Conservation (phyloP, 371 early-diverging fungal genomes). For the Mucor racemosus region DNA sequence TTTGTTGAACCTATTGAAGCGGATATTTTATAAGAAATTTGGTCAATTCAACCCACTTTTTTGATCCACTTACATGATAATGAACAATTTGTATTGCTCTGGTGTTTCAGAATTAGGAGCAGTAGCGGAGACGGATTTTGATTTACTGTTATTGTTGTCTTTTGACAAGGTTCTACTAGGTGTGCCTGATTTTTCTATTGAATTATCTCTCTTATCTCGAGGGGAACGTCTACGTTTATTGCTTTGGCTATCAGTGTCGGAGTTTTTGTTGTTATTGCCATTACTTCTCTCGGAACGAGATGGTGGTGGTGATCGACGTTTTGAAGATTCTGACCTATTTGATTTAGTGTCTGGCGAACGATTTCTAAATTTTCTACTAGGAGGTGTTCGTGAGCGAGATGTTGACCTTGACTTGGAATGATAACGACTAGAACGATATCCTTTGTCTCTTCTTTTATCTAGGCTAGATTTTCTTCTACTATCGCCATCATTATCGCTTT, state of each 20-base stretch:
- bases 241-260: neutral
- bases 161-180: neutral
- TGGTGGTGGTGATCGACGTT: constrained; percentile 4
- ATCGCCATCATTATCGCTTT: neutral
- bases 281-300: constrained; percentile 1
- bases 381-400: neutral
- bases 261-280: constrained; percentile 1
- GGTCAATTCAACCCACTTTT: constrained; percentile 1
- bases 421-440: neutral
- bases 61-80: constrained; percentile 20
- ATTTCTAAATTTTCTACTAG: neutral
- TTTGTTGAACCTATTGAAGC: constrained; percentile 33
- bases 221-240: neutral
- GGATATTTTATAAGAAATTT: neutral
- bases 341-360: neutral
- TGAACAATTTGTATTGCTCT: constrained; percentile 35
- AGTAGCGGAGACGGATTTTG: constrained; percentile 15
- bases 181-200: neutral
- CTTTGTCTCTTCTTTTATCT: neutral
- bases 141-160: neutral
- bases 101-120: constrained; percentile 39
- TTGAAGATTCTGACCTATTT: neutral
- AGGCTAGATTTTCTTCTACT: neutral
- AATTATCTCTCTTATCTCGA: neutral
- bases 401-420: constrained; percentile 2